Percentiles rank a stretch among this genome's conserved stretches.
phyloP scores from a whole-genome alignment of 2,329 filamentous ascomycete species.

The Malbranchea zuffiana region DNA sequence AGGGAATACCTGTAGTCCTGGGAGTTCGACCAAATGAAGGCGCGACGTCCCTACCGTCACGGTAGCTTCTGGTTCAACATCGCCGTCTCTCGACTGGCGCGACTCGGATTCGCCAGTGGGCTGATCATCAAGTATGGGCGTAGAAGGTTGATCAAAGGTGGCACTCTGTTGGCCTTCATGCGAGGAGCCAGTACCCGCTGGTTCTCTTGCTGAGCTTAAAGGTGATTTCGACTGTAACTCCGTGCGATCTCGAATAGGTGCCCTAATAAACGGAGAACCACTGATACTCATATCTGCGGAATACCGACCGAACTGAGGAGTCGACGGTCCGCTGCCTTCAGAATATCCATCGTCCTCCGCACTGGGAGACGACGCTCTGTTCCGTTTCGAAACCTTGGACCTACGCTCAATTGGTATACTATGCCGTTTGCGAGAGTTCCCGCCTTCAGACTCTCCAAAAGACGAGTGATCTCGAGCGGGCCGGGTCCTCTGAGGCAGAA shows the following conservation, averaged over 20 bases:
- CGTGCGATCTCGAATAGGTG: slow-evolving; percentile 23
- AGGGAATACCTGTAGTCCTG: slow-evolving; percentile 45
- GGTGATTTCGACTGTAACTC: slow-evolving; percentile 6
- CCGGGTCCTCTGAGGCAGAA: too few species aligned
- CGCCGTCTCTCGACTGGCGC: too few species aligned
- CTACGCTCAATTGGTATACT: slow-evolving; percentile 24
- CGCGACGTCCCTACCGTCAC: slow-evolving; percentile 84
- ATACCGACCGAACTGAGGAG: slow-evolving; percentile 19
- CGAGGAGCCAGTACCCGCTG: background rate
- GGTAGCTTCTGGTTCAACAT: slow-evolving; percentile 33
- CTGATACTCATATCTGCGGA: slow-evolving; percentile 33
- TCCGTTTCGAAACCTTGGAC: slow-evolving; percentile 21
- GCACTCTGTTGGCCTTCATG: background rate
- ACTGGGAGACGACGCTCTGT: slow-evolving; percentile 20
- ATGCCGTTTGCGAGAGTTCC: slow-evolving; percentile 23
- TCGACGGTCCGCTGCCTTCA: slow-evolving; percentile 17
- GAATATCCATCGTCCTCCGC: slow-evolving; percentile 19
- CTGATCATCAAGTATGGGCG: background rate
- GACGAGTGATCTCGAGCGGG: too few species aligned
- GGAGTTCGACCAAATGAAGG: slow-evolving; percentile 76
- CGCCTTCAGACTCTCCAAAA: slow-evolving; percentile 12
- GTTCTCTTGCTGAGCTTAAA: slow-evolving; percentile 4
- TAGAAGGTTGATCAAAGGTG: too few species aligned
- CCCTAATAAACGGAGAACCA: slow-evolving; percentile 40
- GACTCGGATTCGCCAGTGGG: background rate